Evolutionary conservation across 2,329 filamentous ascomycete species (phyloP).

Genomic region (Aspergillus eucalypticola): DNA sequence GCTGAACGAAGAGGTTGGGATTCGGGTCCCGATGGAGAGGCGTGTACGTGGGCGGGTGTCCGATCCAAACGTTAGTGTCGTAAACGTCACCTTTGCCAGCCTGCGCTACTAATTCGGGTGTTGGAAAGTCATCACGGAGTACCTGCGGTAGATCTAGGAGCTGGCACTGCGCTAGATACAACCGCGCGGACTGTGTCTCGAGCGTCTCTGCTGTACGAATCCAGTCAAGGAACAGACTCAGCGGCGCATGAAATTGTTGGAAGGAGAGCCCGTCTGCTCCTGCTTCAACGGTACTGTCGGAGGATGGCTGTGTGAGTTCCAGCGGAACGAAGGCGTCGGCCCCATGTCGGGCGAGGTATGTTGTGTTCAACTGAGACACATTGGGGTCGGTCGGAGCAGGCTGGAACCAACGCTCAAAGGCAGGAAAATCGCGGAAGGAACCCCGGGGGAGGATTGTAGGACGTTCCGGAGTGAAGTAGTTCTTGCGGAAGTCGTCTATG

Average conservation of each 20-base stretch:
- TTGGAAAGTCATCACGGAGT: conserved; percentile 67
- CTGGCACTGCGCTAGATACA: conserved; percentile 85
- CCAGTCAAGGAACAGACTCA: conserved; percentile 66
- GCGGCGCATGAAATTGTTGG: conserved; percentile 49
- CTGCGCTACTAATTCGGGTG: conserved; percentile 62
- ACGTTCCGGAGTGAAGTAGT: conserved; percentile 54
- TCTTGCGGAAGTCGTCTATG: conserved; percentile 53
- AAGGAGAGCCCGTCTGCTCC: conserved; percentile 35
- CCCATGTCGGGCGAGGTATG: conserved; percentile 49
- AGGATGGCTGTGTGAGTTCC: conserved; percentile 51
- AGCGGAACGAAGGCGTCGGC: conserved; percentile 57
- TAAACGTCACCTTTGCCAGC: conserved; percentile 83
- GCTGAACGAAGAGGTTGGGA: conserved; percentile 85
- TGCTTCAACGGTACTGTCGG: background rate
- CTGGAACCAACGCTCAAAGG: conserved; percentile 62
- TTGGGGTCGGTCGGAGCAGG: conserved; percentile 37
- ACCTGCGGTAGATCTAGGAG: conserved; percentile 66
- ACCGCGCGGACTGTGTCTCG: conserved; percentile 32
- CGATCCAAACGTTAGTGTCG: conserved; percentile 83
- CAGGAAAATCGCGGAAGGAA: conserved; percentile 52
- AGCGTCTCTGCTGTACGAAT: conserved; percentile 30
- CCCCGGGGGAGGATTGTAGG: conserved; percentile 55
- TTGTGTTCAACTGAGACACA: conserved; percentile 39
- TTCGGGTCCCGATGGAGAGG: conserved; percentile 92
- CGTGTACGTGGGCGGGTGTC: conserved; percentile 81